Base-by-base conservation (phyloP, 768 basidiomycete species). In the Tulasnella sp. region DNA sequence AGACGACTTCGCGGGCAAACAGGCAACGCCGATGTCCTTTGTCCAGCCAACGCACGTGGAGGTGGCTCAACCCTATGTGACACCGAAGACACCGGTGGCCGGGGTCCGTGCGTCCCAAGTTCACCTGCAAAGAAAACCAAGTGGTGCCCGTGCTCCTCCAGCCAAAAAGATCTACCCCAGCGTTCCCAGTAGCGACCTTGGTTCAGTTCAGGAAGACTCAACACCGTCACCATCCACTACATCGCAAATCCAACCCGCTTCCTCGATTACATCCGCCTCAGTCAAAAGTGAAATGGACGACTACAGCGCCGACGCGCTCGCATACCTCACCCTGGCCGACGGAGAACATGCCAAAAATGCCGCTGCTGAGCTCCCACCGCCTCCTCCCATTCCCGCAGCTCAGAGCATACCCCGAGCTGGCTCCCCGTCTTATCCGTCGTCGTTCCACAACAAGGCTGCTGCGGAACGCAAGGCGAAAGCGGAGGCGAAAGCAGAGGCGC, bases 361-460 rank as follows among this genome's bases (percentile, higher is more conserved):
- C 68, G 85, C 84, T 80, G 34, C 31, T 68, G 62, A 68, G 27
- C 62, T 68, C 16, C 62, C 62, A 27, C 62, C 62, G 62, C 83
- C 52, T 81, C 83, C 84, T 73, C 84, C 84, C 14, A 80, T 84
- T 16, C 81, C 80, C 24, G 82, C 81, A 31, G 31, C 80, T n/a
- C 84, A 86, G n/a, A 24, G 86, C 88, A 79, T 88, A 87, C 31
- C 80, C 86, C 62, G 85, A 87, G 83, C 76, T 76, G 72, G 76
- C 81, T 24, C 52, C 77, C 78, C 80, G 12, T 76, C 85, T 1
- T 93, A 89, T 86, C 91, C 91, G 76, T 97, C 96, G 0, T 96
- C 97, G 4, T 98, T 98, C 84, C 92, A 92, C 1, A 94, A 93
- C 24, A 93, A 90, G 83, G 91, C 92, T 81, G 95, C 95, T 52